Conservation (phyloP, 208 protist genomes). For the Wallacemonas collosoma region DNA sequence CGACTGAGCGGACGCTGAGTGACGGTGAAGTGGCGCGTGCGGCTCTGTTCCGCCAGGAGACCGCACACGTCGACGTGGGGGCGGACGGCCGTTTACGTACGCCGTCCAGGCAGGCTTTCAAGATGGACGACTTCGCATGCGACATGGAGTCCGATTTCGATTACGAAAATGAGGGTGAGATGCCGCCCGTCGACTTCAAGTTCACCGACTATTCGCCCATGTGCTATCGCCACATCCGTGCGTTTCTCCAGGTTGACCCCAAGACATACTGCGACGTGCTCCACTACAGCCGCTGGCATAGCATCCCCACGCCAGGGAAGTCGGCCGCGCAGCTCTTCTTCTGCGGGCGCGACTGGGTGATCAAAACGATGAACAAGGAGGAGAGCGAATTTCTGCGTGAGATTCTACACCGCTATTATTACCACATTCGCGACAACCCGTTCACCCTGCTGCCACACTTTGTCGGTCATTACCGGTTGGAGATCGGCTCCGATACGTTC, state of each 20-base stretch:
- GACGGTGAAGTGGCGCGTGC: slow-evolving; percentile 18
- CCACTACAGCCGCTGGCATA: slow-evolving; percentile 78
- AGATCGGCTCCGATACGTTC: slow-evolving; percentile 61
- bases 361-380: slow-evolving; percentile 92
- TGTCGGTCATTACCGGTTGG: slow-evolving; percentile 86
- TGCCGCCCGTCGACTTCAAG: slow-evolving; percentile 49
- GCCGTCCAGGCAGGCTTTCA: slow-evolving; percentile 5
- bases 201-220: slow-evolving; percentile 93
- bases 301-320: slow-evolving; percentile 90
- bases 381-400: slow-evolving; percentile 90
- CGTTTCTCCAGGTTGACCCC: slow-evolving; percentile 83
- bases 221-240: slow-evolving; percentile 90
- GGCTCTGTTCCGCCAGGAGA: slow-evolving; percentile 1
- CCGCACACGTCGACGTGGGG: neutral
- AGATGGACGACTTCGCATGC: neutral
- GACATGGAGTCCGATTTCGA: slow-evolving; percentile 35
- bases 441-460: slow-evolving; percentile 92
- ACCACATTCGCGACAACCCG: slow-evolving; percentile 88
- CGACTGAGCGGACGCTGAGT: slow-evolving; percentile 5
- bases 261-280: slow-evolving; percentile 77
- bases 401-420: slow-evolving; percentile 92
- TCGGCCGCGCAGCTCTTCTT: slow-evolving; percentile 92
- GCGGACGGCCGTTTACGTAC: neutral
- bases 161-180: slow-evolving; percentile 38
- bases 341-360: slow-evolving; percentile 90